Conservation (phyloP, 495 filamentous ascomycete genomes). For the Pyrenopolyporus hunteri region DNA sequence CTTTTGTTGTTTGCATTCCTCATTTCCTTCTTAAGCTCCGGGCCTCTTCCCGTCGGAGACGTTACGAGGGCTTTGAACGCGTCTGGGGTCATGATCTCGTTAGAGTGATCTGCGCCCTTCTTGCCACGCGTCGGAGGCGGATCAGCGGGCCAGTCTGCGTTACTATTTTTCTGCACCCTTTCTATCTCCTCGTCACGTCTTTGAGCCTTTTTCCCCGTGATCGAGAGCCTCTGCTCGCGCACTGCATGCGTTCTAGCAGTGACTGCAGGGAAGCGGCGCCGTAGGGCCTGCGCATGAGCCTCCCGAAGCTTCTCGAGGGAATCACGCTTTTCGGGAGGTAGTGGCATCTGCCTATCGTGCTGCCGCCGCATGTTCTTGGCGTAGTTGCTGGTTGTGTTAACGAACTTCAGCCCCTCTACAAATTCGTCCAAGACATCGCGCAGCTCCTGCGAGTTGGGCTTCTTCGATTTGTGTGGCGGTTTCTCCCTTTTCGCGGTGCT, state of each 20-base stretch:
- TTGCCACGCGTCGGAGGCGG: background rate
- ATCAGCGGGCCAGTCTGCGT: background rate
- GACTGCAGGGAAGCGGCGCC: background rate
- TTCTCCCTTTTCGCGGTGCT: background rate
- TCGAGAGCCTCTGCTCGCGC: background rate
- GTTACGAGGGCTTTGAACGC: conserved; percentile 1
- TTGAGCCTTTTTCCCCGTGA: background rate
- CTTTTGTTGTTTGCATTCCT: background rate
- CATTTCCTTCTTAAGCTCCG: background rate
- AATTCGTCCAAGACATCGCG: conserved; percentile 30
- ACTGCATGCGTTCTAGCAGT: background rate
- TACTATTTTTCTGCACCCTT: background rate
- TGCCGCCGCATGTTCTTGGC: conserved; percentile 16
- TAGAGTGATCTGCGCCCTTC: background rate
- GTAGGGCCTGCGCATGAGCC: background rate
- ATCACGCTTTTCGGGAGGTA: background rate
- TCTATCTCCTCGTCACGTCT: background rate
- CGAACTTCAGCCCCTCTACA: conserved; percentile 10
- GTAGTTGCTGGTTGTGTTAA: conserved; percentile 9
- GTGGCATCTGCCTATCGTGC: background rate
- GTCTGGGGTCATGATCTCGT: background rate
- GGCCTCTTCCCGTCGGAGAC: background rate
- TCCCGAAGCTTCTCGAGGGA: background rate
- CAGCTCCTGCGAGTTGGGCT: background rate
- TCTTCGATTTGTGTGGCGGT: background rate